Conservation (phyloP, 208 protist genomes). For the Leishmania aethiopica region DNA sequence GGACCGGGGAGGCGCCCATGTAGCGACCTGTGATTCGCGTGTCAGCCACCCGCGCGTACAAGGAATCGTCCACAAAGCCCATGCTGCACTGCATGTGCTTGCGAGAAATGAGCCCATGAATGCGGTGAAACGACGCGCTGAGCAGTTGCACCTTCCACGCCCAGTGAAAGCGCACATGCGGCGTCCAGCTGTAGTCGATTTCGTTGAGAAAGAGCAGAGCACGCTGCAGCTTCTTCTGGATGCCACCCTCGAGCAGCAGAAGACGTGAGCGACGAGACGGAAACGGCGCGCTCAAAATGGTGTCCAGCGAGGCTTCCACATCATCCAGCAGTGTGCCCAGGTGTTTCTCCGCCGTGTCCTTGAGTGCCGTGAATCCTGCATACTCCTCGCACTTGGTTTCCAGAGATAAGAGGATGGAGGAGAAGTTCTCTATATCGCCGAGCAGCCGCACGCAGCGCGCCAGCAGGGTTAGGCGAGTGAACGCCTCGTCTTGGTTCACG, state of each 20-base stretch:
- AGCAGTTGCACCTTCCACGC: constrained; percentile 80
- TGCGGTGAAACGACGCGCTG: constrained; percentile 53
- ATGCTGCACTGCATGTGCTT: constrained; percentile 61
- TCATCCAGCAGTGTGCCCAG: constrained; percentile 50
- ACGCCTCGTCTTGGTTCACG: constrained; percentile 53
- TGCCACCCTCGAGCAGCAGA: constrained; percentile 42
- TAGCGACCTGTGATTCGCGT: constrained; percentile 33
- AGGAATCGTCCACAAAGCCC: constrained; percentile 78
- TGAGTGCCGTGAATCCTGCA: constrained; percentile 55
- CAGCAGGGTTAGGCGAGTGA: constrained; percentile 64
- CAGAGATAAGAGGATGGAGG: constrained; percentile 64
- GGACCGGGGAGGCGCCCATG: constrained; percentile 20
- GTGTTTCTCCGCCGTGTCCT: constrained; percentile 47
- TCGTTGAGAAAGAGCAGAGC: constrained; percentile 77
- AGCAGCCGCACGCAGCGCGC: constrained; percentile 75
- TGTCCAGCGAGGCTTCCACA: constrained; percentile 50
- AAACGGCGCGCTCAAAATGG: constrained; percentile 47
- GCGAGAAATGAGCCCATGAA: constrained; percentile 62
- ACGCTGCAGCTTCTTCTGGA: constrained; percentile 57
- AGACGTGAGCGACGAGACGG: constrained; percentile 63
- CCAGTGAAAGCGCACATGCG: constrained; percentile 64
- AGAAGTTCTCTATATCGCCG: constrained; percentile 72
- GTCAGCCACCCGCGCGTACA: constrained; percentile 65
- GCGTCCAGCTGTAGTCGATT: constrained; percentile 81
- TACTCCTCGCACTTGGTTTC: constrained; percentile 73